Conservation (phyloP, 202 grass and related monocot genomes). For the Hordeum pubiflorum region DNA sequence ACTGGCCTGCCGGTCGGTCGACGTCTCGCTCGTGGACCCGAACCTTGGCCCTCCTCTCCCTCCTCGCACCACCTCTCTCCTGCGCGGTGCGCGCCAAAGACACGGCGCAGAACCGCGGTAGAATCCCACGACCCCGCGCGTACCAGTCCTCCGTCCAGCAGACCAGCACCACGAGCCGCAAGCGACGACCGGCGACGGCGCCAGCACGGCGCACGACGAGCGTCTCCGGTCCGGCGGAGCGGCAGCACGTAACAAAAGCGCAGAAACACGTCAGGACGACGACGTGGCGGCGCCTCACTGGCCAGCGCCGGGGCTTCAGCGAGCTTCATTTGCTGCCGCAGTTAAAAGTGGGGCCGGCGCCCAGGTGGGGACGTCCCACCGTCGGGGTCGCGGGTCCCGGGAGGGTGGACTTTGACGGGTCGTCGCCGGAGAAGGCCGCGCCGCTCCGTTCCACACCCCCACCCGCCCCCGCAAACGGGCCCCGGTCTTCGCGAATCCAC, state of each 20-base stretch:
- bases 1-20: too few species aligned
- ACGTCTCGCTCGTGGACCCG: too few species aligned
- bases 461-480: neutral
- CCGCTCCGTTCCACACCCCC: neutral
- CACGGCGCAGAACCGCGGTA: neutral
- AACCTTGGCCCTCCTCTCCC: too few species aligned
- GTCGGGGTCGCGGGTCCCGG: neutral
- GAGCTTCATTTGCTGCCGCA: neutral
- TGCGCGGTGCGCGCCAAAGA: neutral
- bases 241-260: neutral
- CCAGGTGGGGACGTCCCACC: neutral
- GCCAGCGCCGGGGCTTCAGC: neutral
- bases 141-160: too few species aligned
- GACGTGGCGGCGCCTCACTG: constrained; percentile 30
- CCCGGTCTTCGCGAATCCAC: neutral
- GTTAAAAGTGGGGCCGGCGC: neutral
- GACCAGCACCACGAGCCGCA: neutral
- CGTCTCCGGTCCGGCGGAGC: neutral
- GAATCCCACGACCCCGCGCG: neutral
- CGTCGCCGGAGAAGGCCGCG: neutral
- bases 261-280: constrained; percentile 20
- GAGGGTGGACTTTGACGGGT: constrained; percentile 1
- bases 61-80: too few species aligned
- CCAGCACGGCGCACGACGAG: neutral
- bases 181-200: neutral